A percentile compares a stretch with the other conserved stretches of the same genome.
Evolutionary conservation across 1,284 basidiomycete genomes (phyloP).

Genomic region (Hemileia vastatrix): DNA sequence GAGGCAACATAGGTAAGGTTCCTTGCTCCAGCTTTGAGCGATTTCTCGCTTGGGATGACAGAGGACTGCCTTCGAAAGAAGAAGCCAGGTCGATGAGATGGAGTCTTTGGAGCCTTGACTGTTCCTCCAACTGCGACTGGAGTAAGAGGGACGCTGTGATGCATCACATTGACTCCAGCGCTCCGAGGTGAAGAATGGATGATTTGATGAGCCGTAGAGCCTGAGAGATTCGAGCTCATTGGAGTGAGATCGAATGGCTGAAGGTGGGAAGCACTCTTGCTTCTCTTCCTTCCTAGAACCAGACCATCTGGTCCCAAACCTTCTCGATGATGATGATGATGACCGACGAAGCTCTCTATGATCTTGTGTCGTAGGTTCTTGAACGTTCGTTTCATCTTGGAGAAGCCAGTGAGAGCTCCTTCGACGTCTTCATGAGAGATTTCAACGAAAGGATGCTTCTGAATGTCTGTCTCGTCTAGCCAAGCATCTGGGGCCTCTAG

Average conservation of each 20-base stretch:
- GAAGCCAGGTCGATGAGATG: background rate
- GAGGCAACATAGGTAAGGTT: background rate
- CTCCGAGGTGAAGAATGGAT: background rate
- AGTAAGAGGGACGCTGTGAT: background rate
- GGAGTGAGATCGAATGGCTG: background rate
- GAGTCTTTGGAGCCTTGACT: background rate
- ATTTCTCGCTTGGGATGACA: background rate
- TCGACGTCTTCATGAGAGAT: constrained; percentile 70
- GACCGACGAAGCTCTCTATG: constrained; percentile 28
- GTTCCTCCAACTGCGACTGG: background rate
- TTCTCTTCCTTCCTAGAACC: background rate
- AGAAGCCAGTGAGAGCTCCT: constrained; percentile 38
- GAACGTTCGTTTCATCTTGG: constrained; percentile 36
- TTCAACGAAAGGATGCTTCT: constrained; percentile 53
- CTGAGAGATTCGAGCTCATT: background rate
- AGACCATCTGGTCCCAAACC: background rate
- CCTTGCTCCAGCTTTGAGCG: background rate
- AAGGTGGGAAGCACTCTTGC: constrained; percentile 16
- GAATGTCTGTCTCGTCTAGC: constrained; percentile 63
- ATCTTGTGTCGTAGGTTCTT: constrained; percentile 35
- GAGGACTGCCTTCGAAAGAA: background rate
- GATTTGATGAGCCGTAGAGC: background rate
- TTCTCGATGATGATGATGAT: background rate
- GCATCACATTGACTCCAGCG: background rate
- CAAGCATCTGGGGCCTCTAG: constrained; percentile 61